Evolutionary conservation across 2,329 filamentous ascomycete species (phyloP).

Genomic region (Elsinoe ampelina): DNA sequence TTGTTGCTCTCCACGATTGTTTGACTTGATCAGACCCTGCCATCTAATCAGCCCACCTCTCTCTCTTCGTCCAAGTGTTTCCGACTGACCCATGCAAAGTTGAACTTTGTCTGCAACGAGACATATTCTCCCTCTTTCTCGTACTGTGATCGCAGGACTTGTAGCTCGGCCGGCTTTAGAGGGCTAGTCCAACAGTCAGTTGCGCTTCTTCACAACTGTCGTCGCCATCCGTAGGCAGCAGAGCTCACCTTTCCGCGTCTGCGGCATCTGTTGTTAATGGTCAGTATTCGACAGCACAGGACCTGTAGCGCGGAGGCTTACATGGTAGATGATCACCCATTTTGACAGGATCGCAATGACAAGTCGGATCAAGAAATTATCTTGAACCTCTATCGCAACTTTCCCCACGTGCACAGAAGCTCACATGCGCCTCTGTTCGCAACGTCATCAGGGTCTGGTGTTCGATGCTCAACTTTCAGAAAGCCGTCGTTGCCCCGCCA

Average conservation of each 20-base stretch:
- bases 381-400: background rate
- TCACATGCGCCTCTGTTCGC: constrained; percentile 2
- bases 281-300: constrained; percentile 19
- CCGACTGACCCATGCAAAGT: constrained; percentile 81
- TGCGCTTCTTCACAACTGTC: background rate
- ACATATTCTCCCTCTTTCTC: constrained; percentile 97
- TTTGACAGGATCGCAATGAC: background rate
- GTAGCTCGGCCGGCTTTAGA: constrained; percentile 81
- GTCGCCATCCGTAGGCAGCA: background rate
- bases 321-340: constrained; percentile 44
- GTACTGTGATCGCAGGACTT: constrained; percentile 86
- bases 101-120: constrained; percentile 97
- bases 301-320: constrained; percentile 26
- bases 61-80: background rate
- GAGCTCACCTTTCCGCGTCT: constrained; percentile 79
- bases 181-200: constrained; percentile 46
- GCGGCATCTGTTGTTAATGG: constrained; percentile 64
- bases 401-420: constrained; percentile 2
- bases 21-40: constrained; percentile 91
- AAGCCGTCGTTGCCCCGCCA: background rate
- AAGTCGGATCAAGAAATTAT: background rate
- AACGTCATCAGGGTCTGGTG: constrained; percentile 7
- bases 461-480: background rate
- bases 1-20: constrained; percentile 75
- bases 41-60: constrained; percentile 7